phyloP scores from a whole-genome alignment of 768 basidiomycete genomes.

The Tylopilus felleus region DNA sequence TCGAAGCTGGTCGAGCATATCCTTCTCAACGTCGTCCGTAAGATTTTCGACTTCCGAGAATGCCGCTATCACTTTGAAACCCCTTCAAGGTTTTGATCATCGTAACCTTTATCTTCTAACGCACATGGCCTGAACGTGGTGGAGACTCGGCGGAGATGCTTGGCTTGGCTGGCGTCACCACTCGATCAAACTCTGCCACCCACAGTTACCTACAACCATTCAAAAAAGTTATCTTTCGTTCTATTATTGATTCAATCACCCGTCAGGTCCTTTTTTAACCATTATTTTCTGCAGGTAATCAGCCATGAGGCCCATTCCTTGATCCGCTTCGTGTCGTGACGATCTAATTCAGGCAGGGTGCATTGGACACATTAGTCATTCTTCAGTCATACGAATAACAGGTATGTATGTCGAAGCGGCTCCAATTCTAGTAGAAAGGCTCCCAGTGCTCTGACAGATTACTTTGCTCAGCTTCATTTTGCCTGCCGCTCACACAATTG shows the following conservation, averaged over 20 bases:
- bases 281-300: not conserved
- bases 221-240: not conserved
- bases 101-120: not conserved
- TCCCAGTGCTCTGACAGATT: not conserved
- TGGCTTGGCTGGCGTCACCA: not conserved
- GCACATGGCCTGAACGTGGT: not conserved
- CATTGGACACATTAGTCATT: not conserved
- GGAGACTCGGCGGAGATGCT: not conserved
- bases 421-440: not conserved
- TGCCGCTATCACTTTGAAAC: not conserved
- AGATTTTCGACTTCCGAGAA: not conserved
- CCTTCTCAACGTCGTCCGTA: not conserved
- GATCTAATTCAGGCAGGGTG: not conserved
- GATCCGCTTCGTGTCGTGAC: not conserved
- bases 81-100: not conserved
- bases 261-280: not conserved
- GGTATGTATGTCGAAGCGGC: not conserved
- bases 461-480: not conserved
- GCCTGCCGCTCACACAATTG: not conserved
- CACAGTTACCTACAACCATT: not conserved
- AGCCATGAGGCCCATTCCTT: not conserved
- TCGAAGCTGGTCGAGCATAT: not conserved
- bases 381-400: not conserved
- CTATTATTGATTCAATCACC: not conserved
- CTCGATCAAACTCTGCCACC: slow-evolving; percentile 1